Evolutionary conservation across 2,329 filamentous ascomycete genomes (phyloP), one percentile per base, ranked within the genome.

Genomic region (Ambrosiella beaveri): DNA sequence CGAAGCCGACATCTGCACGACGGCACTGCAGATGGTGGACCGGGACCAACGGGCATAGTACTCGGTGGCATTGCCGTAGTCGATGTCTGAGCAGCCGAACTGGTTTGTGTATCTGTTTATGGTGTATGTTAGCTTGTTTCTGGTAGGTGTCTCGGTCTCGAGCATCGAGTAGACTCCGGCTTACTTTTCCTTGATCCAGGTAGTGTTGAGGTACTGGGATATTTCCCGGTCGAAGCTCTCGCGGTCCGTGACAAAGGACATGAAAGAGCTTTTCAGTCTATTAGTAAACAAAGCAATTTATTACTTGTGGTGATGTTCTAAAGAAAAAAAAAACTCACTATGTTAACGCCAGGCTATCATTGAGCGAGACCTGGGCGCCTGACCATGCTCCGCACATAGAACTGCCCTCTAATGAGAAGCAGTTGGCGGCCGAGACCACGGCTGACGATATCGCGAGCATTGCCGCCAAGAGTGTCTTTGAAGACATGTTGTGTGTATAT

Each of bases 21-120:
- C 86, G 63, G 87, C 79, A 74, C 94, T 97, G 77, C 93, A 98
- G 63, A 98, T 78, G 62, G 94, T 84, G 61, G 86, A 93, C 52
- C 82, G 93, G 4, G 91, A 95, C 71, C 91, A 98, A 65, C 93
- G 85, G 54, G 93, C 91, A 71, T 98, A 98, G 66, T 90, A 80
- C 65, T 85, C 78, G 64, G 81, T 84, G 3, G 88, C 84, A 68
- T 95, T 86, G 58, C 80, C 81, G 59, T 90, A 77, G 66, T 93
- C 81, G 65, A 96, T 75, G 62, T 79, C 78, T 53, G 79, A 76
- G 68, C 93, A 98, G 58, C 91, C 91, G 63, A 98, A 79, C 53
- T 88, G 74, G 57, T 78, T 75, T 68, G 86, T 77, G 71, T 91
- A 98, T 74, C 91, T 97, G 57, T 35, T 62, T 61, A 52, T 36